Evolutionary conservation across 352 stramenopile genomes (phyloP), one percentile per base, ranked within the genome.

Genomic region (Pythium aristosporum): DNA sequence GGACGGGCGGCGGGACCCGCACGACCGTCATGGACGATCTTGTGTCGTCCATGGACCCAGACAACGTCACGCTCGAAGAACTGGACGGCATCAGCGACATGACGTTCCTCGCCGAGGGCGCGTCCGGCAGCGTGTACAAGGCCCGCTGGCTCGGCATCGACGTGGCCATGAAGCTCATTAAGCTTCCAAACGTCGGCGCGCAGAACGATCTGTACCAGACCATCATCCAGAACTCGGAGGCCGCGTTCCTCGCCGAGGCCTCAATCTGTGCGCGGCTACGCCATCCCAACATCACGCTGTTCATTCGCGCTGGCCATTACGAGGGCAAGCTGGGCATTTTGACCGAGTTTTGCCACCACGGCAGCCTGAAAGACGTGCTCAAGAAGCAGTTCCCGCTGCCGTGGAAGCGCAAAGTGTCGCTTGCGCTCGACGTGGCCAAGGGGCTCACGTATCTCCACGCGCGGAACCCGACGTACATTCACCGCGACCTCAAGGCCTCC

Each of bases 121-220:
- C 80, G n/a, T 66, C 73, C 15, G 80, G 80, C 0, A 83, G 71
- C 48, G 80, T 89, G 9, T 88, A 74, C 67, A 88, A 88, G 54
- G 78, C 78, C 3, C 75, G 81, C n/a, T 89, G 80, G 80, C 71
- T 89, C 7, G 80, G 80, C 3, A 89, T 88, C 63, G 78, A 89
- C 41, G 80, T 89, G 13, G 80, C 80, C 12, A 84, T 89, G 75
- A 89, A 89, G 67, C 71, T 89, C 8, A 85, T 89, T 42, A 87
- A 88, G 65, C 72, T 88, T 10, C 80, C 80, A 1, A 82, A 83
- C 21, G 73, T 65, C 16, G 80, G 74, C 11, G 43, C 63, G 49
- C 74, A 88, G 58, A 58, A 65, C 2, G 77, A 89, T 30, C 63
- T 89, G 7, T 88, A 88, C 49, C 80, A 82, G 42, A 89, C 80